These are phyloP conservation scores for Puccinia brachypodii DNA, from an alignment of 1,284 basidiomycete genomes.

Conservation along the genomic window DNA sequence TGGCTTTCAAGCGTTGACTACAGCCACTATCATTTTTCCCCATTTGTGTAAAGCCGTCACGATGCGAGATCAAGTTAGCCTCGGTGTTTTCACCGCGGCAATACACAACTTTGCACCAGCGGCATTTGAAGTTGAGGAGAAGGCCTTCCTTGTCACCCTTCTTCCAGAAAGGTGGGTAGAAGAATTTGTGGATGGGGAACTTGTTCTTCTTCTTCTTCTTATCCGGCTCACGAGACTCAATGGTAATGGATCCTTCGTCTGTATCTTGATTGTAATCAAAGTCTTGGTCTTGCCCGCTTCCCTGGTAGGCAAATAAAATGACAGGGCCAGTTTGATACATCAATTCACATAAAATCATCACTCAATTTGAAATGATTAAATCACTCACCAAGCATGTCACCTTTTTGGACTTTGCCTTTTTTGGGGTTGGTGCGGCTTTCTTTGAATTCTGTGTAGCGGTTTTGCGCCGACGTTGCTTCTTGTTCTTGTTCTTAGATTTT, in stretches of 20 bases:
- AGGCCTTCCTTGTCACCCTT: background rate
- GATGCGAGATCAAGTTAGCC: background rate
- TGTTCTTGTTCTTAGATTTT: background rate
- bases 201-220: background rate
- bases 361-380: background rate
- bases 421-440: background rate
- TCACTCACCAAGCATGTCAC: background rate
- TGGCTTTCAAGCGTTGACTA: background rate
- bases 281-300: background rate
- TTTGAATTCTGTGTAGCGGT: background rate
- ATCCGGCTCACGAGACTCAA: background rate
- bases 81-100: background rate
- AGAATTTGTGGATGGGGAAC: background rate
- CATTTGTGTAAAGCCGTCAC: background rate
- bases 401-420: background rate
- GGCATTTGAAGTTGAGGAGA: background rate
- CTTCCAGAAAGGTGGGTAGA: background rate
- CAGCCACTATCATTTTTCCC: background rate
- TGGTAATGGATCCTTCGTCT: background rate
- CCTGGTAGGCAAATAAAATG: background rate
- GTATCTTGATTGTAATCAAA: background rate
- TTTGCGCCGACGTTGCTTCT: background rate
- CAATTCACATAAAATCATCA: too few relatives aligned
- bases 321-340: background rate
- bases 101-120: background rate